A percentile compares a stretch with the other conserved stretches of the same genome.
These are phyloP conservation scores for Chaetomiaceae sp. DNA, from an alignment of 2,329 filamentous ascomycete genomes.

Conservation along the genomic window DNA sequence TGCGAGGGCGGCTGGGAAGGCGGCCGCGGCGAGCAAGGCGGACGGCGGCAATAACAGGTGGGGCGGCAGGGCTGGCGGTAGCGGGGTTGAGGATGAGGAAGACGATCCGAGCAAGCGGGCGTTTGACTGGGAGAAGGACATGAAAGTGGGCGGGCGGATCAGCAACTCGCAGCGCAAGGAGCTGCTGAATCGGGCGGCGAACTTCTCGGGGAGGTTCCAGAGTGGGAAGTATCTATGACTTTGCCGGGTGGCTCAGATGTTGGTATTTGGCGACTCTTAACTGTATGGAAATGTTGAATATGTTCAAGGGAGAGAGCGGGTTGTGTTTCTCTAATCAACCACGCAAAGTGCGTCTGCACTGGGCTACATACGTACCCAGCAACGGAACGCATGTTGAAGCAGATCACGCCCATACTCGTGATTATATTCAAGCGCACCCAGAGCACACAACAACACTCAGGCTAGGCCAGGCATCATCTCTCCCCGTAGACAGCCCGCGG, in stretches of 20 bases:
- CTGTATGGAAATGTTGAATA: too few species aligned
- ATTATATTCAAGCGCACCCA: too few species aligned
- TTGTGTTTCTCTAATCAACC: too few species aligned
- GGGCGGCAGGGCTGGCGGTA: slow-evolving; percentile 13
- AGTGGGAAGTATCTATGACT: slow-evolving; percentile 57
- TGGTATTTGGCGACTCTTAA: too few species aligned
- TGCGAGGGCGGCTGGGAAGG: slow-evolving; percentile 16
- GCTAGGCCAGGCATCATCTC: too few species aligned
- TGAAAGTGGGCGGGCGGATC: slow-evolving; percentile 68
- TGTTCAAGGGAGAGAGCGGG: too few species aligned
- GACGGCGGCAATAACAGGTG: background rate
- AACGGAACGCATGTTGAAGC: too few species aligned
- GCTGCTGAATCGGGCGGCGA: slow-evolving; percentile 69
- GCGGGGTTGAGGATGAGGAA: slow-evolving; percentile 49
- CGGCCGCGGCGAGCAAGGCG: background rate
- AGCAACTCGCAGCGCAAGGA: slow-evolving; percentile 69
- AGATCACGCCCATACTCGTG: too few species aligned
- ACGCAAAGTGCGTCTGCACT: too few species aligned
- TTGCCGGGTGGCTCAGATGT: background rate
- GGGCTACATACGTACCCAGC: too few species aligned
- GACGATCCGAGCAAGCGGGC: slow-evolving; percentile 86
- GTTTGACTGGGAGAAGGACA: slow-evolving; percentile 92
- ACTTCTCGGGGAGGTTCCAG: slow-evolving; percentile 76
- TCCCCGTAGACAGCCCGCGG: too few species aligned
- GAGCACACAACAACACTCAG: too few species aligned